Evolutionary conservation across 2,329 filamentous ascomycete species (phyloP), one percentile per base, ranked within the genome.

Genomic region (Alternaria tenuissima): DNA sequence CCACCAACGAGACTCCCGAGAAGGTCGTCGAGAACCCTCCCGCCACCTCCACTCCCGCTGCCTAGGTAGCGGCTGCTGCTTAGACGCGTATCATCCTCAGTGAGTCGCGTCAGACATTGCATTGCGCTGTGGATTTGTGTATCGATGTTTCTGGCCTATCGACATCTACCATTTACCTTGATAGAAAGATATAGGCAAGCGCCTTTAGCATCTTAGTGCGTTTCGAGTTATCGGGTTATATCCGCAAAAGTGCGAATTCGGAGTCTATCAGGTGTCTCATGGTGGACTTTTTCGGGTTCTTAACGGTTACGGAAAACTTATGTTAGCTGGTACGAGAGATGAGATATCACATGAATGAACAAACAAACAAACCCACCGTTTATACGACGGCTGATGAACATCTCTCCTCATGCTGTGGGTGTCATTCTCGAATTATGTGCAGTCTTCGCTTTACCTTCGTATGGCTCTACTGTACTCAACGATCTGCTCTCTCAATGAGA

Each of bases 221-320:
- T 65, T 66, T 68, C 64, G 55, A 69, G 63, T 69, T 68, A 63
- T 63, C 55, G 55, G 62, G 61, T 66, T 66, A 57, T 63, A 44
- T 62, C 63, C 53, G 72, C 67, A 75, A 74, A 75, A 75, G 72
- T 74, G 51, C 22, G 65, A 65, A 69, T 70, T 62, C 64, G 69
- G 71, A 73, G 69, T 76, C 68, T 67, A 64, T 68, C 53, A 64
- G 66, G 63, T 74, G 68, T 68, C 65, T 66, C 34, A 73, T 69
- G 71, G 70, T 71, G 67, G 67, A 67, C 64, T 62, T 66, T 63
- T 22, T 60, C 62, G 63, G 60, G 55, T 68, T 71, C 54, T 42
- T 57, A 41, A 68, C 63, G 59, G 47, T 61, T 60, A 65, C 62
- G 61, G 65, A 68, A 70, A 66, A 67, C 55, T 66, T 66, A 63